phyloP scores from a whole-genome alignment of 495 filamentous ascomycete genomes.

The Saxispiralis lemnorum region DNA sequence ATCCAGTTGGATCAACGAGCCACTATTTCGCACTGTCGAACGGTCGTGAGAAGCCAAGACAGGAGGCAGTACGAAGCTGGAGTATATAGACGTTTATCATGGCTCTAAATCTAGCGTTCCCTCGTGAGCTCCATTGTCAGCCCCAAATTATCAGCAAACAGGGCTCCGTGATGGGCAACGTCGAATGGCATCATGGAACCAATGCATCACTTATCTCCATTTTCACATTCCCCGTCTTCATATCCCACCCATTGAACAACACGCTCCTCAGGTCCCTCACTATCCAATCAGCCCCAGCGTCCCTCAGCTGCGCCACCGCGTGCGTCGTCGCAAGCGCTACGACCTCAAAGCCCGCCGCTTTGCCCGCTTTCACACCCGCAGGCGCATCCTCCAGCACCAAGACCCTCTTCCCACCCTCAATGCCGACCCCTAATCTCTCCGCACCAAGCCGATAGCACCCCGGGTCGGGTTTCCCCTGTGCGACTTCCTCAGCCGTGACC shows the following conservation, averaged over 20 bases:
- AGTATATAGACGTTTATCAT: neutral
- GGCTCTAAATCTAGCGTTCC: neutral
- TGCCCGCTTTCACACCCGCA: slow-evolving; percentile 75
- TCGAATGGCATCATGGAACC: slow-evolving; percentile 5
- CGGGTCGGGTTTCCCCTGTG: slow-evolving; percentile 74
- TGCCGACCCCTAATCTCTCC: slow-evolving; percentile 38
- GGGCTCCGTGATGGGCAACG: too few relatives aligned
- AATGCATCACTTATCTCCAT: slow-evolving; percentile 26
- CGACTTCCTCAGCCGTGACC: slow-evolving; percentile 73
- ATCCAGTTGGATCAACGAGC: too few relatives aligned
- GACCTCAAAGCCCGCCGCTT: slow-evolving; percentile 77
- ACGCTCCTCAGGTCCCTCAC: slow-evolving; percentile 64
- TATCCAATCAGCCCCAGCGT: slow-evolving; percentile 73
- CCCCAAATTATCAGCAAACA: neutral
- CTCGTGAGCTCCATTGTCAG: neutral
- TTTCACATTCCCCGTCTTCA: slow-evolving; percentile 16
- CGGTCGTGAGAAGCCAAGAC: too few relatives aligned
- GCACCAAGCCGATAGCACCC: slow-evolving; percentile 63
- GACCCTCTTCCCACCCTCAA: slow-evolving; percentile 25
- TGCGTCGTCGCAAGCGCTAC: slow-evolving; percentile 79
- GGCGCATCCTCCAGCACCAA: slow-evolving; percentile 87
- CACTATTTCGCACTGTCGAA: too few relatives aligned
- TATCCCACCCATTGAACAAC: slow-evolving; percentile 21
- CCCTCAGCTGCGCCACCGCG: slow-evolving; percentile 46
- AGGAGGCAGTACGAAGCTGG: too few relatives aligned